phyloP scores from a whole-genome alignment of 78 protist species.

The Capsaspora owczarzaki region DNA sequence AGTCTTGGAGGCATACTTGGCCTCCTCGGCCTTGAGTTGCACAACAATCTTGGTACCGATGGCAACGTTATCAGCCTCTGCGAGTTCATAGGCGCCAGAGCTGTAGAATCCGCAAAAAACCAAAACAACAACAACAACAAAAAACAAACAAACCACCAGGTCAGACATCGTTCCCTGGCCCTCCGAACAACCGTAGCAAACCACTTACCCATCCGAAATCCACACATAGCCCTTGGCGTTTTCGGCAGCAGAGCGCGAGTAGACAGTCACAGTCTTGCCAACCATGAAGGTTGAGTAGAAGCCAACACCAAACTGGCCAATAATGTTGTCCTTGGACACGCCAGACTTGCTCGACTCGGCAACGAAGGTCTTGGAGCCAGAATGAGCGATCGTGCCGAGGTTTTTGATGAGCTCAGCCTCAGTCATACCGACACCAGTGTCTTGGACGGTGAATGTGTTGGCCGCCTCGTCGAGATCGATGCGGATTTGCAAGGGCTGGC shows the following conservation, averaged over 20 bases:
- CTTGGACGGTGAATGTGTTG: slow-evolving; percentile 25
- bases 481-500: slow-evolving; percentile 77
- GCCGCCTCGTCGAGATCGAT: slow-evolving; percentile 76
- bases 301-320: slow-evolving; percentile 99
- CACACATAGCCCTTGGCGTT: slow-evolving; percentile 36
- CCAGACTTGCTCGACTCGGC: slow-evolving; percentile 1
- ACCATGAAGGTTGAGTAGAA: slow-evolving; percentile 96
- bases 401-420: slow-evolving; percentile 78
- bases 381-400: slow-evolving; percentile 90
- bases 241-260: slow-evolving; percentile 4
- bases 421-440: slow-evolving; percentile 95
- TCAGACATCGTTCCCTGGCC: not conserved
- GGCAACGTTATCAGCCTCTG: slow-evolving; percentile 60
- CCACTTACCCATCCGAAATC: slow-evolving; percentile 31
- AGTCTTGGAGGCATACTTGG: slow-evolving; percentile 38
- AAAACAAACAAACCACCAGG: not conserved
- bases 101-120: not conserved
- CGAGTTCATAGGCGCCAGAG: slow-evolving; percentile 53
- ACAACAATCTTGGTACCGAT: slow-evolving; percentile 72
- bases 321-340: slow-evolving; percentile 46
- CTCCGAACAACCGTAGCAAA: not conserved
- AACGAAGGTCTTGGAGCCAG: slow-evolving; percentile 48
- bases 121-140: not conserved
- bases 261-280: slow-evolving; percentile 59
- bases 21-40: slow-evolving; percentile 42